phyloP scores from a whole-genome alignment of 257 asterid genomes.

The Buddleja alternifolia region DNA sequence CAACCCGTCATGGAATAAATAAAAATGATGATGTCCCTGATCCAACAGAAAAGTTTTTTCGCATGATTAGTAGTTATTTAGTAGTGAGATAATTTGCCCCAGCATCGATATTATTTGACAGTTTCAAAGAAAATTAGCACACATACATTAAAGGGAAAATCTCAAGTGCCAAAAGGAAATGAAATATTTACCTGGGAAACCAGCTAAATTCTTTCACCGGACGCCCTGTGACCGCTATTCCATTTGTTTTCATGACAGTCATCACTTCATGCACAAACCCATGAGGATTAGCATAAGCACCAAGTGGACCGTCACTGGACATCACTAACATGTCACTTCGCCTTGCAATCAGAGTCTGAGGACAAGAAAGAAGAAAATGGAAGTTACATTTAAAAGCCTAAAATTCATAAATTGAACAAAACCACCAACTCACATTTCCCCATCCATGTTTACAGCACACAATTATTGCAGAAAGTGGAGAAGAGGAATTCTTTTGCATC shows the following conservation, averaged over 20 bases:
- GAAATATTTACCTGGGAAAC: constrained; percentile 87
- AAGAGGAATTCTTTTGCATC: background rate
- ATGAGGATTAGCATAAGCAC: constrained; percentile 85
- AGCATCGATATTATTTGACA: constrained; percentile 9
- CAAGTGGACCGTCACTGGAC: constrained; percentile 97
- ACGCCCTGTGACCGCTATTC: constrained; percentile 67
- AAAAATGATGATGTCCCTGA: background rate
- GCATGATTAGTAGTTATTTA: constrained; percentile 6
- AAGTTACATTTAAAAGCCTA: constrained; percentile 15
- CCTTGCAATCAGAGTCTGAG: constrained; percentile 72
- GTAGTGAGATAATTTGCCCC: background rate
- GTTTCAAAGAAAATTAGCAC: background rate
- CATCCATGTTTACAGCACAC: constrained; percentile 13
- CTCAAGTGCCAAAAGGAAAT: constrained; percentile 17
- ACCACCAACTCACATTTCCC: background rate
- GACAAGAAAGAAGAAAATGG: constrained; percentile 18
- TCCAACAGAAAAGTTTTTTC: background rate
- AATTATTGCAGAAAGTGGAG: background rate
- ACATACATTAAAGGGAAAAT: background rate
- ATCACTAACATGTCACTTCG: constrained; percentile 93
- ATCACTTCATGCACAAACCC: constrained; percentile 94
- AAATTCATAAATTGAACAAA: background rate
- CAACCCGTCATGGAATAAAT: background rate
- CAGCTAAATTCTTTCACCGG: constrained; percentile 86
- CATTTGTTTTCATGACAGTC: constrained; percentile 68